Conservation (phyloP, 805 yeast species). For the Komagataella mondaviorum region DNA sequence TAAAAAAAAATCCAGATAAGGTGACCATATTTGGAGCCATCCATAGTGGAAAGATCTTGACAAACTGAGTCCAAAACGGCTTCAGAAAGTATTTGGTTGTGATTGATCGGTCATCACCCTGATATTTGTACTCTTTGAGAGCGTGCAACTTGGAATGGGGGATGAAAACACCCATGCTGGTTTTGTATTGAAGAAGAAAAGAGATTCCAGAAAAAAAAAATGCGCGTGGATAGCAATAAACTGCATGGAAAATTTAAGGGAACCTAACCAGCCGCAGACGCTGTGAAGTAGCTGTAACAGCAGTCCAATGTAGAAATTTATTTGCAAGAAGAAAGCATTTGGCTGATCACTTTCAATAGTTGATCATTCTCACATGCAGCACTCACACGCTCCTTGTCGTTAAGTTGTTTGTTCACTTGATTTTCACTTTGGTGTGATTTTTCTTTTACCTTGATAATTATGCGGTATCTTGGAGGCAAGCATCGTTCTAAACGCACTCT, state of each 20-base stretch:
- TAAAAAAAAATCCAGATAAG: constrained; percentile 61
- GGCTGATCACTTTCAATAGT: constrained; percentile 75
- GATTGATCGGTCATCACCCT: constrained; percentile 71
- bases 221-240: not conserved
- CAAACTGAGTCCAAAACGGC: constrained; percentile 72
- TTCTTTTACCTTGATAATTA: constrained; percentile 67
- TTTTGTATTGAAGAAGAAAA: not conserved
- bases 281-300: not conserved
- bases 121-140: constrained; percentile 38
- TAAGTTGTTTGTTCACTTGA: constrained; percentile 92
- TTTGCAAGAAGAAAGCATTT: constrained; percentile 77
- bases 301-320: constrained; percentile 6
- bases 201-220: not conserved
- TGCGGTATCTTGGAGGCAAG: constrained; percentile 73
- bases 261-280: not conserved
- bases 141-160: constrained; percentile 27
- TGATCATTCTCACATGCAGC: constrained; percentile 98
- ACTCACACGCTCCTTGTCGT: constrained; percentile 94
- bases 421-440: constrained; percentile 94
- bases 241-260: not conserved
- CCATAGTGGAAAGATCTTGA: constrained; percentile 62
- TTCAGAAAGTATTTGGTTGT: constrained; percentile 64
- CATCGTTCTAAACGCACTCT: constrained; percentile 84
- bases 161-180: constrained; percentile 32
- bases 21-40: constrained; percentile 94